These are phyloP conservation scores for Cutaneotrichosporon spelunceum DNA, from an alignment of 1,284 basidiomycete species.

Conservation along the genomic window DNA sequence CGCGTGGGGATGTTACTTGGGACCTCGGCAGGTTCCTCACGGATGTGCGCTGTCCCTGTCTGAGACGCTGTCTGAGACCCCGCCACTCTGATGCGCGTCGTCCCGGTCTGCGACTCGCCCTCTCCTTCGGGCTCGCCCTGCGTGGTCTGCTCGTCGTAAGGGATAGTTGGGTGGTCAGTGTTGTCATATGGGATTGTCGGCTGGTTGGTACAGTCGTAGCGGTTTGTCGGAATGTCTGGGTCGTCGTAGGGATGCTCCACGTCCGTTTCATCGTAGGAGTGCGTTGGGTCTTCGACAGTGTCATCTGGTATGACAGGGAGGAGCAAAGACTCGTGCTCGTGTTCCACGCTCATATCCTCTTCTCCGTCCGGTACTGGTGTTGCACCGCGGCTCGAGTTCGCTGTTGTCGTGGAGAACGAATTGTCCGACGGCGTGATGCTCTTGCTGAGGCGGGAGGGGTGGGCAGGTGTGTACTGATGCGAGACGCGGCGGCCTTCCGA, in stretches of 20 bases:
- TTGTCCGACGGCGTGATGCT: conserved; percentile 44
- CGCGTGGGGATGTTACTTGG: conserved; percentile 16
- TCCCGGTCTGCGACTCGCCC: background rate
- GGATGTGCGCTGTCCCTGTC: background rate
- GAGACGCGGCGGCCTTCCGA: conserved; percentile 28
- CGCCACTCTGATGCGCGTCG: background rate
- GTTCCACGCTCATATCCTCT: conserved; percentile 10
- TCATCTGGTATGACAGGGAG: background rate
- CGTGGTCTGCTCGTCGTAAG: background rate
- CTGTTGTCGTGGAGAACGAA: conserved; percentile 26
- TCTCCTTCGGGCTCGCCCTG: background rate
- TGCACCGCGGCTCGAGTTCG: conserved; percentile 5
- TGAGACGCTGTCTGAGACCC: background rate
- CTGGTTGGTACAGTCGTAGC: background rate
- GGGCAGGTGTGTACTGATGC: conserved; percentile 46
- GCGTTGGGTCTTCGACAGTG: conserved; percentile 8
- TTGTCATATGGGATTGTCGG: background rate
- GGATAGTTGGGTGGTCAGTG: background rate
- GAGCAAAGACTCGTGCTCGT: conserved; percentile 7
- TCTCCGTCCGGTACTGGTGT: conserved; percentile 9
- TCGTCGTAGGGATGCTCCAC: background rate
- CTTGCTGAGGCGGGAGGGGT: conserved; percentile 49
- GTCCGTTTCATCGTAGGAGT: background rate
- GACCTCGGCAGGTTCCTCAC: background rate
- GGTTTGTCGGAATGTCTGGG: background rate